Percentiles rank a stretch among this genome's conserved stretches.
phyloP scores from a whole-genome alignment of 192 early-diverging fungal genomes.

The Coemansia sp. region DNA sequence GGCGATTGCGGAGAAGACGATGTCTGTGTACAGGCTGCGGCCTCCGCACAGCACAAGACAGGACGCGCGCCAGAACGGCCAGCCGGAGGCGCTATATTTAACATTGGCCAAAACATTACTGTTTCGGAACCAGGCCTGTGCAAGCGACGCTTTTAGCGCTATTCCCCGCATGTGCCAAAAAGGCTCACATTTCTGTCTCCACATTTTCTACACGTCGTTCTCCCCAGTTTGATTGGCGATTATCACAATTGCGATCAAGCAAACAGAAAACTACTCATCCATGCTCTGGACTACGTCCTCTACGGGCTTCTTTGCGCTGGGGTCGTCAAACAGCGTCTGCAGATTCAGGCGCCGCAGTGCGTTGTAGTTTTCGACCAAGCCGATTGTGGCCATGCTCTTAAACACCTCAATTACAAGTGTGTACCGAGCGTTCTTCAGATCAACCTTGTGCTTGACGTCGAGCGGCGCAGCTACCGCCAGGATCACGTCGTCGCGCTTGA shows the following conservation, averaged over 20 bases:
- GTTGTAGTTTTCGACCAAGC: conserved; percentile 49
- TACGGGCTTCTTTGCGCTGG: neutral
- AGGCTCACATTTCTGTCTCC: neutral
- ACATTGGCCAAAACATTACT: neutral
- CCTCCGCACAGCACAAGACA: neutral
- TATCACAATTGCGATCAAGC: neutral
- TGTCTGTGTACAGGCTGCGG: neutral
- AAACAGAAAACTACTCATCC: neutral
- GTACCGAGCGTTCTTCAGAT: conserved; percentile 47
- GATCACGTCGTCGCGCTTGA: conserved; percentile 50
- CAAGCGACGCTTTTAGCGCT: neutral
- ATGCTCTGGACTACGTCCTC: neutral
- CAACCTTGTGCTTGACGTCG: conserved; percentile 52
- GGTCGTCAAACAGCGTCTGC: conserved; percentile 49
- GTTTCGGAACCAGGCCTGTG: neutral
- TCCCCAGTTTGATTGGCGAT: neutral
- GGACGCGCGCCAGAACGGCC: neutral
- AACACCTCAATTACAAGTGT: conserved; percentile 52
- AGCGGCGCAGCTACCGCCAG: conserved; percentile 48
- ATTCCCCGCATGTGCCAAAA: neutral
- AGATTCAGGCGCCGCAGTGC: conserved; percentile 39
- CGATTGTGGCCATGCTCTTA: conserved; percentile 50
- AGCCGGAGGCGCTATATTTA: neutral
- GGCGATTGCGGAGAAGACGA: neutral
- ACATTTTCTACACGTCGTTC: neutral